These are phyloP conservation scores for Besnoitia besnoiti DNA, from an alignment of 169 alveolate genomes.

Conservation along the genomic window DNA sequence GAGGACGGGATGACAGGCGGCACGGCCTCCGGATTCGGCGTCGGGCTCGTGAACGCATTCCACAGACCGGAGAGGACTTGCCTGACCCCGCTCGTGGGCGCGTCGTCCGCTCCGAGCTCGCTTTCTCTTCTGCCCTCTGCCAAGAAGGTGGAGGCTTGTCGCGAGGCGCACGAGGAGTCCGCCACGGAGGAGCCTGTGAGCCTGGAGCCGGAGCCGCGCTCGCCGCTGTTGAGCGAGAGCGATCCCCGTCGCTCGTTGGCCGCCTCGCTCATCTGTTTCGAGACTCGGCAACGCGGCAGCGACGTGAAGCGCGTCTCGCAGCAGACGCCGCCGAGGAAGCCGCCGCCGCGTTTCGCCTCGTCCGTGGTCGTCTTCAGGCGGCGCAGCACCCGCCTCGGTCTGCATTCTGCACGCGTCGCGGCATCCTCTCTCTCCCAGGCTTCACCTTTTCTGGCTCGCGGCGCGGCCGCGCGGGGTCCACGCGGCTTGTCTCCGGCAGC, in stretches of 20 bases:
- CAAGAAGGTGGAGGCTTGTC: background rate
- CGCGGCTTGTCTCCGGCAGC: background rate
- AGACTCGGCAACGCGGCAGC: no score
- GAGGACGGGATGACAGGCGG: no score
- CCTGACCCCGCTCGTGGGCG: no score
- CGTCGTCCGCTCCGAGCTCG: background rate
- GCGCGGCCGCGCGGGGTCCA: no score
- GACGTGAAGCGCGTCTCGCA: no score
- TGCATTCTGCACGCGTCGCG: background rate
- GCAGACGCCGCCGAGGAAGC: background rate
- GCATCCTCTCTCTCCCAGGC: background rate
- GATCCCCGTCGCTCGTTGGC: background rate
- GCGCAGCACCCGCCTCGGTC: background rate
- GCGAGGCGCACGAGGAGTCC: background rate
- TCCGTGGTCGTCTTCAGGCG: conserved; percentile 7
- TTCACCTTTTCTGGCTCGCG: background rate
- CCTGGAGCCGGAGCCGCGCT: no score
- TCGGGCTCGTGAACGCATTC: background rate
- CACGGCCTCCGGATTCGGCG: no score
- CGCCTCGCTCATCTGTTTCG: background rate
- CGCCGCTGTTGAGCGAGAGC: background rate
- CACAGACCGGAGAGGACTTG: background rate
- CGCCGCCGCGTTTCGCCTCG: background rate
- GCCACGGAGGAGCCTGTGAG: background rate
- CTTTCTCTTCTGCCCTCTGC: background rate